Evolutionary conservation across 192 early-diverging fungal species (phyloP), one percentile per base, ranked within the genome.

Genomic region (Dissophora ornata): DNA sequence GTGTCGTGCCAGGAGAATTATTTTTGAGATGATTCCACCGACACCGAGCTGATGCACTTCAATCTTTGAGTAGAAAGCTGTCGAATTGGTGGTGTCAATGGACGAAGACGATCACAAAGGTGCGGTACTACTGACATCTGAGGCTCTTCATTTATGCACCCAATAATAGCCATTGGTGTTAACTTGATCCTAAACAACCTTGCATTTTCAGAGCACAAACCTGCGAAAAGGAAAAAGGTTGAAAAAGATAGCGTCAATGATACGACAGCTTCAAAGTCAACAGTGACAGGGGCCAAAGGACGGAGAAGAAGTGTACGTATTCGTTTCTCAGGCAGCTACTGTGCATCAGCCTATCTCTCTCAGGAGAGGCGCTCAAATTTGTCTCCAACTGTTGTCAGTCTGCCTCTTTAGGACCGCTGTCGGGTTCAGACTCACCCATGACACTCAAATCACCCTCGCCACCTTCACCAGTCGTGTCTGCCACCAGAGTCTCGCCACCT

Each of bases 151-250:
- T n/a, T n/a, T n/a, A n/a, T n/a, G n/a, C n/a, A n/a, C n/a, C n/a
- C n/a, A n/a, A n/a, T n/a, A n/a, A n/a, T n/a, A n/a, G n/a, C n/a
- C n/a, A n/a, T n/a, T n/a, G n/a, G n/a, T n/a, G n/a, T n/a, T n/a
- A n/a, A n/a, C n/a, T n/a, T 9, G 18, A 24, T 5, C 26, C 26
- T 28, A 25, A 51, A 1, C 24, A 51, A 15, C 49, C 1, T 51
- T 9, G 22, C 18, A 36, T 36, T 22, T 33, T 28, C 52, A 71
- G 68, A 71, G 21, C 59, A 61, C 19, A 71, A 61, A 52, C 68
- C 57, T 2, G 33, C 22, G 13, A 71, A 71, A 44, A 48, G 68
- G 44, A 71, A 62, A 62, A 61, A 52, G 45, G 15, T 13, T 9
- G 30, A 34, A 7, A 57, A 55, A 28, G 64, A 67, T 25, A 33